Base-by-base conservation (phyloP, 106 monocot species). In the Posidonia australis region DNA sequence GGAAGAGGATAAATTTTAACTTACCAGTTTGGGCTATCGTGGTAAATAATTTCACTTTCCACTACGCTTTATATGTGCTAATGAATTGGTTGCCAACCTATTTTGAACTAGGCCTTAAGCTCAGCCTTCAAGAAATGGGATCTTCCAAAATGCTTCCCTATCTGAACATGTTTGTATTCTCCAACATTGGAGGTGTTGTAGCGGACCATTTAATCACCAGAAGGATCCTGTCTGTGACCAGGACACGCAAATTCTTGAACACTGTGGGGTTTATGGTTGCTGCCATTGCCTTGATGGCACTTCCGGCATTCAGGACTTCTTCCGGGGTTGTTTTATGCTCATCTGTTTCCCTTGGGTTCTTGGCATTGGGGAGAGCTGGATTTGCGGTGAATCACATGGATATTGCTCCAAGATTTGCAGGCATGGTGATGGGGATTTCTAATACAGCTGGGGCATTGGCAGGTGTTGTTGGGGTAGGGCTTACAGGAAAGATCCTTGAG, bases 11-110 rank as follows among this genome's bases (percentile, higher is more conserved):
- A 27, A 65, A 90, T 10, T 75, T 80, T 57, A 90, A 86, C 63
- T 74, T 76, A 54, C 89, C 90, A 0, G 82, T 94, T 54, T 93
- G 86, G 89, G 89, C 89, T 16, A 93, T 93, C 25, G 83, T 93
- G 28, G 84, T 78, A 22, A 94, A 94, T 67, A 89, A 90, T 65
- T 94, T 86, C 82, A 89, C 89, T 1, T 94, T 94, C 70, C 94
- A 94, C 59, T 90, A 94, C 67, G 89, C 94, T 10, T 57, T 94
- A n/a, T 94, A 94, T 46, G 86, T 94, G 44, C 70, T 94, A 49
- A 94, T 94, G 94, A 94, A 94, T 67, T 94, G 94, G 94, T 61
- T 94, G 21, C 94, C 94, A 13, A 94, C 94, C 13, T 94, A 89
- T 53, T 89, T 86, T 62, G 82, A 94, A 52, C 76, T 79, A 11